A percentile compares a stretch with the other conserved stretches of the same genome.
Evolutionary conservation across 768 basidiomycete genomes (phyloP).

Genomic region (Wakefieldia striispora): DNA sequence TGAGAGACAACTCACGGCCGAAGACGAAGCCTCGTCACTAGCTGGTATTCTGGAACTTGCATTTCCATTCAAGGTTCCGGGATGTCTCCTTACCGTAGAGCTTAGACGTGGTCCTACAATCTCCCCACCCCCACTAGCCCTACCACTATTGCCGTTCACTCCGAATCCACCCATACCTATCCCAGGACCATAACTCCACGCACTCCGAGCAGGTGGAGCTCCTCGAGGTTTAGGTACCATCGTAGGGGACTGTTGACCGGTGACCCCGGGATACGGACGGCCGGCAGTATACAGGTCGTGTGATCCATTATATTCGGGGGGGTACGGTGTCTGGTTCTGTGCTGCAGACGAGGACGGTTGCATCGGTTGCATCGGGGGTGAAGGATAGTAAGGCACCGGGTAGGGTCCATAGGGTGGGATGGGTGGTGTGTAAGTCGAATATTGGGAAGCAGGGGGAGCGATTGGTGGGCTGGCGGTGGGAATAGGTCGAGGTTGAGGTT

Average conservation of each 20-base stretch:
- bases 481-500: constrained; percentile 36
- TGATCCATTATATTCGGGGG: constrained; percentile 29
- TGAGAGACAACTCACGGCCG: constrained; percentile 54
- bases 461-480: constrained; percentile 30
- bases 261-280: constrained; percentile 28
- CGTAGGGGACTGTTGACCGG: constrained; percentile 31
- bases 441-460: constrained; percentile 32
- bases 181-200: constrained; percentile 76
- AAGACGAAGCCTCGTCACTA: constrained; percentile 75
- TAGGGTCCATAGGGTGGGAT: constrained; percentile 36
- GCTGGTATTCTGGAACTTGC: constrained; percentile 57
- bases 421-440: constrained; percentile 31
- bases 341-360: constrained; percentile 26
- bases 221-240: constrained; percentile 28
- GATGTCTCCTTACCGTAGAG: constrained; percentile 44
- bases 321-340: constrained; percentile 26
- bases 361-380: constrained; percentile 25
- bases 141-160: constrained; percentile 27
- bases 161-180: constrained; percentile 46
- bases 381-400: constrained; percentile 33
- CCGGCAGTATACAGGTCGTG: constrained; percentile 22
- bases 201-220: constrained; percentile 43
- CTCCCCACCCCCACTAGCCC: constrained; percentile 37
- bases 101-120: constrained; percentile 66
- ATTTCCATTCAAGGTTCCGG: constrained; percentile 50